Evolutionary conservation across 306 rosid genomes (phyloP).

Genomic region (Aeschynomene evenia): DNA sequence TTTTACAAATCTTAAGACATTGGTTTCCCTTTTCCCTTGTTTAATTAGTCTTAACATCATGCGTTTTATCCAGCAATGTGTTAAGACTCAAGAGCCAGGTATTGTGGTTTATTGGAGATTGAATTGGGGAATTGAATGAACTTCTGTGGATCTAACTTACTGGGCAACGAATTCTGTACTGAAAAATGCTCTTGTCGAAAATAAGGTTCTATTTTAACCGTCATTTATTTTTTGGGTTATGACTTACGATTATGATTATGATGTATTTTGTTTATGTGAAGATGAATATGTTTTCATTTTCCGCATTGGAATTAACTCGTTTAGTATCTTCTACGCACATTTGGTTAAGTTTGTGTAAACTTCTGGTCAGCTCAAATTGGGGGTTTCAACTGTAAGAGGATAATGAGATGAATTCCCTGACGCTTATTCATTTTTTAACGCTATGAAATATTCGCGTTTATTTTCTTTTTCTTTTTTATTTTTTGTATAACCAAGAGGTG

Average conservation of each 20-base stretch:
- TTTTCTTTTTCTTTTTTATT: too few species aligned
- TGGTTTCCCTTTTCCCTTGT: neutral
- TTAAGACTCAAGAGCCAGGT: neutral
- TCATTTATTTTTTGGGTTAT: too few species aligned
- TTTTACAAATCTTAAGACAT: neutral
- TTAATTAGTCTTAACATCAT: neutral
- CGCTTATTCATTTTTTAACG: too few species aligned
- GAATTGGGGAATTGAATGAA: neutral
- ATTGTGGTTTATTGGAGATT: neutral
- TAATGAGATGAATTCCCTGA: neutral
- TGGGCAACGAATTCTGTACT: neutral
- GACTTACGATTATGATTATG: too few species aligned
- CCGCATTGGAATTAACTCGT: too few species aligned
- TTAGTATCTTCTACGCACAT: neutral
- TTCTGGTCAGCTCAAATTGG: neutral
- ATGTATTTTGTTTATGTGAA: too few species aligned
- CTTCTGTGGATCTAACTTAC: neutral
- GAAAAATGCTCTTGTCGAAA: too few species aligned
- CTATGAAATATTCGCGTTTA: too few species aligned
- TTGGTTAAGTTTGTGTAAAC: neutral
- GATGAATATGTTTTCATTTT: too few species aligned
- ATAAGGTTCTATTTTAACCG: too few species aligned
- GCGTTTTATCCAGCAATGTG: neutral
- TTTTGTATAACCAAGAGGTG: too few species aligned
- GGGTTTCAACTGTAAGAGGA: neutral